These are phyloP conservation scores for Puccinellia tenuiflora DNA, from an alignment of 176 grass and related monocot species.

Conservation along the genomic window DNA sequence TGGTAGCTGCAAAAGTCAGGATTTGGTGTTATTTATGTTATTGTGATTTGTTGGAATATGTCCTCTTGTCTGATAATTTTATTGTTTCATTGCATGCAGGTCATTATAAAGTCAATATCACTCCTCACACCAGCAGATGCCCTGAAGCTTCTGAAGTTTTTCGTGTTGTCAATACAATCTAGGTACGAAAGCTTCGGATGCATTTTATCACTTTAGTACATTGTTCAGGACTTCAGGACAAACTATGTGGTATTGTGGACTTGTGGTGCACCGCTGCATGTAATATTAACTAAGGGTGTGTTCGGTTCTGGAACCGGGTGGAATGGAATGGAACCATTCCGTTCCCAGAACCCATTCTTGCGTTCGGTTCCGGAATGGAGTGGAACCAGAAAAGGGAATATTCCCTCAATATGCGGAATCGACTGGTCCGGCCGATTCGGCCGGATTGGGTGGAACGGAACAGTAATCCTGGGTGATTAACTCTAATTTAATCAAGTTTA, in stretches of 20 bases:
- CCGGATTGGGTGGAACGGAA: too few species aligned
- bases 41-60: not conserved
- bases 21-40: not conserved
- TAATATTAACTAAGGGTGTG: not conserved
- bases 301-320: too few species aligned
- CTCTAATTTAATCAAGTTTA: too few species aligned
- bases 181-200: slow-evolving; percentile 41
- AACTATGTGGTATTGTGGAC: too few species aligned
- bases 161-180: slow-evolving; percentile 59
- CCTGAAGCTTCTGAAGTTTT: slow-evolving; percentile 77
- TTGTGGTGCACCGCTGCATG: slow-evolving; percentile 10
- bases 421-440: too few species aligned
- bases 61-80: slow-evolving; percentile 18
- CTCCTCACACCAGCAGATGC: slow-evolving; percentile 68
- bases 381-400: too few species aligned
- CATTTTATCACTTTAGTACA: slow-evolving; percentile 19
- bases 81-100: slow-evolving; percentile 41
- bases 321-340: too few species aligned
- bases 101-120: slow-evolving; percentile 79
- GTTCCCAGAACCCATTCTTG: too few species aligned
- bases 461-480: too few species aligned
- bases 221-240: not conserved
- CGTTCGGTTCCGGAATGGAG: too few species aligned
- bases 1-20: not conserved
- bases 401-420: too few species aligned